phyloP scores from a whole-genome alignment of 768 basidiomycete species.

The Podaxis sp. region DNA sequence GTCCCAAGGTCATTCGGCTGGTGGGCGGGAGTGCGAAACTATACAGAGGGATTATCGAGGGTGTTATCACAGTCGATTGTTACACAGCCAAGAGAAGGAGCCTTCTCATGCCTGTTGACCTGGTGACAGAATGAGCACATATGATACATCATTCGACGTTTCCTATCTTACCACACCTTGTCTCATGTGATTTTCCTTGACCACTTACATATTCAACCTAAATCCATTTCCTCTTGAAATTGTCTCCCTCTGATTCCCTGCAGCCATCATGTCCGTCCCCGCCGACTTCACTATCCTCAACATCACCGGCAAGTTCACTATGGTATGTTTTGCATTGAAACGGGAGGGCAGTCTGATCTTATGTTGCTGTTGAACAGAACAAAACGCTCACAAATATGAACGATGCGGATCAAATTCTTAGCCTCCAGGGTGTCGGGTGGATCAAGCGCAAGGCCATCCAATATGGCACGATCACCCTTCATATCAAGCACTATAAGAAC shows the following conservation, averaged over 20 bases:
- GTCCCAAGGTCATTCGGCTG: not conserved
- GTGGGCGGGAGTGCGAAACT: not conserved
- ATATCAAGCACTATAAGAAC: conserved; percentile 61
- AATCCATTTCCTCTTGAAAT: not conserved
- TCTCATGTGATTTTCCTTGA: conserved; percentile 14
- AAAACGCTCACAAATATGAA: conserved; percentile 54
- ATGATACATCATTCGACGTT: not conserved
- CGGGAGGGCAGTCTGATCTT: not conserved
- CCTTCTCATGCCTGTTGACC: not conserved
- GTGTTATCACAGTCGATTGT: not conserved
- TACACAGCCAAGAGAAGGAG: not conserved
- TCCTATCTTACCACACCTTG: not conserved
- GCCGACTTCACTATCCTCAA: conserved; percentile 52
- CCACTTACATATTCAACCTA: not conserved
- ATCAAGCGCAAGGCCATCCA: conserved; percentile 59
- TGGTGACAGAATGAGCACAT: not conserved
- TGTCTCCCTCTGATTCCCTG: not conserved
- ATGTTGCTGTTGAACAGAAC: conserved; percentile 39
- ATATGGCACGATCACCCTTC: conserved; percentile 52
- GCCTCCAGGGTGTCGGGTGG: conserved; percentile 73
- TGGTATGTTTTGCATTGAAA: conserved; percentile 38
- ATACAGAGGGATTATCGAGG: too few species aligned
- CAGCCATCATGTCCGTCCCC: conserved; percentile 59
- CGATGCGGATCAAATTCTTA: conserved; percentile 54
- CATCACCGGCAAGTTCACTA: conserved; percentile 54